Evolutionary conservation across 2,329 filamentous ascomycete species (phyloP).

Genomic region (Penicillium hordei): DNA sequence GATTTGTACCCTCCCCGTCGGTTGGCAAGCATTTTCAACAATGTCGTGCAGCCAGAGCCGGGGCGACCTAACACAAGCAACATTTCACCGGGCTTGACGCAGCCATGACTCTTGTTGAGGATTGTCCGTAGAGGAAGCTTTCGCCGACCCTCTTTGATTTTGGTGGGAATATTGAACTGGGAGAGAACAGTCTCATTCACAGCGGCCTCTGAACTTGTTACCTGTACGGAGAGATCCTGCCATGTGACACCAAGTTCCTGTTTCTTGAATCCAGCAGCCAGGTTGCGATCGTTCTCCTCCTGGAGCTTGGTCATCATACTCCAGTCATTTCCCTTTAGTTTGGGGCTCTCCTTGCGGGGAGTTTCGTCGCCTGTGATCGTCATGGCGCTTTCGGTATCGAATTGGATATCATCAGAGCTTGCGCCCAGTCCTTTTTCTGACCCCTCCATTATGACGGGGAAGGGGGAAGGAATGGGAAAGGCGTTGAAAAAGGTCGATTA

Average conservation of each 20-base stretch:
- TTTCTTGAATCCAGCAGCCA: conserved; percentile 49
- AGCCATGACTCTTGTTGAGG: conserved; percentile 64
- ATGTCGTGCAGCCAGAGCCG: conserved; percentile 68
- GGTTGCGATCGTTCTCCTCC: conserved; percentile 45
- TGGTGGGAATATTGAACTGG: conserved; percentile 57
- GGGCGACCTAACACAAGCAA: conserved; percentile 67
- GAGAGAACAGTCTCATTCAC: conserved; percentile 65
- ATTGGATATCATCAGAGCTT: conserved; percentile 15
- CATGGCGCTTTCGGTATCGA: conserved; percentile 31
- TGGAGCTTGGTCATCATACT: conserved; percentile 51
- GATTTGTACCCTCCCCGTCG: conserved; percentile 58
- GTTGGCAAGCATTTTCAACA: conserved; percentile 69
- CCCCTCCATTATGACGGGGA: conserved; percentile 8
- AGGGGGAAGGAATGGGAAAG: too few relatives aligned
- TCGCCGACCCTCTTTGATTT: conserved; percentile 53
- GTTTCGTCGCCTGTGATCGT: conserved; percentile 30
- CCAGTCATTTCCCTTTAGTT: conserved; percentile 47
- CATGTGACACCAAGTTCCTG: conserved; percentile 64
- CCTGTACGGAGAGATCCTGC: conserved; percentile 63
- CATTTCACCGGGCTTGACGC: conserved; percentile 72
- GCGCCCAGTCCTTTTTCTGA: conserved; percentile 7
- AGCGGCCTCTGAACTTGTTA: conserved; percentile 60
- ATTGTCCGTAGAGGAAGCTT: conserved; percentile 64
- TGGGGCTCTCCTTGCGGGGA: conserved; percentile 6
- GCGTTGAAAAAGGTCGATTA: not conserved